Evolutionary conservation across 2,329 filamentous ascomycete species (phyloP), one percentile per base, ranked within the genome.

Genomic region (Microsporum audouinii): DNA sequence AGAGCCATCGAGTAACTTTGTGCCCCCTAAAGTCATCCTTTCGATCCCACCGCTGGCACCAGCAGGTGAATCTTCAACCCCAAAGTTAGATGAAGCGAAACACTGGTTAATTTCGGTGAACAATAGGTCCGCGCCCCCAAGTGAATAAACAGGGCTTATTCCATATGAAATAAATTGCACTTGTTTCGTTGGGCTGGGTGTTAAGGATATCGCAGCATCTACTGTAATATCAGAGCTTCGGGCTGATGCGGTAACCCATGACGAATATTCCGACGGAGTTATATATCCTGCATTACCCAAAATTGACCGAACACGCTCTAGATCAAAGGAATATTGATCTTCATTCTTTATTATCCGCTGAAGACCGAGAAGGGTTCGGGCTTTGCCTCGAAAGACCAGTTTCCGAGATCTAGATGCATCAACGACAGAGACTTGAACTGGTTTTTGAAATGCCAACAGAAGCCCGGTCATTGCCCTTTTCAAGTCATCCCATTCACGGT

Each of bases 91-190:
- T 45, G 82, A 80, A 3, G 79, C 74, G 71, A 97, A 96, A 1
- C 91, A 69, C 27, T 79, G 81, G 71, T 97, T 97, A 62, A 96
- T 78, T 62, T 88, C 85, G 59, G 88, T 84, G 66, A 88, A 95
- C 0, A 97, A 72, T 5, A 88, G 73, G 62, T 87, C 88, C 2
- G 82, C 79, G 0, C 80, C 81, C 56, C 2, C 80, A 77, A 29
- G 82, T 75, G 1, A 76, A 70, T 1, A 43, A 8, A 95, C 66
- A 0, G 91, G 89, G 6, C 80, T 76, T 5, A 91, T 81, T 0
- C 89, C 91, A 31, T 96, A 73, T 3, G 88, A 89, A 27, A 97
- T 82, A 70, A 96, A 95, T 67, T 97, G 92, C 1, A 84, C 76
- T 23, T 82, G 82, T 65, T 85, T 90, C 0, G 82, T 88, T 0